Conservation (phyloP, 139 green algal genomes). For the Chlorella vulgaris region DNA sequence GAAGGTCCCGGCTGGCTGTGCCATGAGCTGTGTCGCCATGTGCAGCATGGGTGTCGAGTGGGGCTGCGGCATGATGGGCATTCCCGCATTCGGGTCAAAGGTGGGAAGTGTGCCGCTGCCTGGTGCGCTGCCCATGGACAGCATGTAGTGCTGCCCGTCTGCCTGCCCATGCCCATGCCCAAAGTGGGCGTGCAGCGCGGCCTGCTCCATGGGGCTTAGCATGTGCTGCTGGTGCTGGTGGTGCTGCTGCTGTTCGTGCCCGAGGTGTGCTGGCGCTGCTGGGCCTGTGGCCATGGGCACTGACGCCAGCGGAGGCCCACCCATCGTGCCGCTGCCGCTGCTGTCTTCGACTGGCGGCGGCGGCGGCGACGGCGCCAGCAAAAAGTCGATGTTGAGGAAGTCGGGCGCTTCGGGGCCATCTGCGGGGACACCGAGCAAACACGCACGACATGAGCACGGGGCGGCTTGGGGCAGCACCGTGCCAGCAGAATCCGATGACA, state of each 20-base stretch:
- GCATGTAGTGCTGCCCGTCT: not conserved
- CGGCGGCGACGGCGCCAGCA: not conserved
- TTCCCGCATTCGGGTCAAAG: not conserved
- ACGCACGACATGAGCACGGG: not conserved
- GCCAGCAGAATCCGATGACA: too few relatives aligned
- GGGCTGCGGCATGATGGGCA: not conserved
- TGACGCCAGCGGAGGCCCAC: not conserved
- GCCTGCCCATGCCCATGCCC: not conserved
- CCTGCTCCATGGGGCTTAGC: not conserved
- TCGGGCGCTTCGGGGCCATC: not conserved
- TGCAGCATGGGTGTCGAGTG: not conserved
- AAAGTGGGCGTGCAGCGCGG: not conserved
- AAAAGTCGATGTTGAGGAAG: not conserved
- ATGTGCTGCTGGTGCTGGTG: not conserved
- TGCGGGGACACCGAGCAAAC: not conserved
- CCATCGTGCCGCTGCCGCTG: not conserved
- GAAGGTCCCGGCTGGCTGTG: not conserved
- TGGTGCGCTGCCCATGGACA: not conserved
- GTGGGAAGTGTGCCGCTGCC: not conserved
- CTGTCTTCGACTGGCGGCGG: not conserved
- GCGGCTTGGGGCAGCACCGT: not conserved
- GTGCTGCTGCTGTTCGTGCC: not conserved
- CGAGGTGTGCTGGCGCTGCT: not conserved
- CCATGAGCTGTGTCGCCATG: not conserved
- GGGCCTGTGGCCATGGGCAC: not conserved